A percentile compares a stretch with the other conserved stretches of the same genome.
Conservation (phyloP, 176 grass and related monocot genomes). For the Eragrostis curvula region DNA sequence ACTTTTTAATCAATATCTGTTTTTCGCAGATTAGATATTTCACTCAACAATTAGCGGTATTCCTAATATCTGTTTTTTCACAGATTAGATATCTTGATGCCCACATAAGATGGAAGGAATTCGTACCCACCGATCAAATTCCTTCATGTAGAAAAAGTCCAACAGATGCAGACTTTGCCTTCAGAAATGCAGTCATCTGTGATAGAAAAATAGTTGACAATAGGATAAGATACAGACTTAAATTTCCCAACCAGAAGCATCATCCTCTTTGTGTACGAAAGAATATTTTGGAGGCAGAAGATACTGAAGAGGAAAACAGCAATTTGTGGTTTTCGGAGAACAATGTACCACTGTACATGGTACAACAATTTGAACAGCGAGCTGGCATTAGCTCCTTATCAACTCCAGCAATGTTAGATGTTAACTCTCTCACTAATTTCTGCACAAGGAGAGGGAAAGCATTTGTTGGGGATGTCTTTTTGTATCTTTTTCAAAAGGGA, state of each 20-base stretch:
- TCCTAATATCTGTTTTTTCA: constrained; percentile 40
- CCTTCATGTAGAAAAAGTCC: constrained; percentile 67
- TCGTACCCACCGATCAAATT: constrained; percentile 80
- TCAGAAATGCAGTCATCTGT: constrained; percentile 95
- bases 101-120: constrained; percentile 94
- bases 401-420: constrained; percentile 31
- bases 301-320: constrained; percentile 49
- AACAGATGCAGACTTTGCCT: constrained; percentile 63
- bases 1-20: constrained; percentile 20
- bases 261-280: constrained; percentile 83
- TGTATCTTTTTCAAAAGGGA: constrained; percentile 78
- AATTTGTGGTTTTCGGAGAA: constrained; percentile 93
- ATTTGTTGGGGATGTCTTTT: constrained; percentile 60
- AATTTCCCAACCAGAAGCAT: constrained; percentile 90
- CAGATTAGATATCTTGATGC: constrained; percentile 98
- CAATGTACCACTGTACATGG: constrained; percentile 84
- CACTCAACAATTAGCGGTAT: too few species aligned
- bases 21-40: constrained; percentile 22
- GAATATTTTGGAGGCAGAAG: constrained; percentile 85
- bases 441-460: constrained; percentile 51
- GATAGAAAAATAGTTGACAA: constrained; percentile 69
- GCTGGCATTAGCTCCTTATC: constrained; percentile 38
- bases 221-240: constrained; percentile 80
- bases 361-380: constrained; percentile 82
- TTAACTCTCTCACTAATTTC: constrained; percentile 49